Conservation (phyloP, 768 basidiomycete genomes). For the Fomitopsis pulvina region DNA sequence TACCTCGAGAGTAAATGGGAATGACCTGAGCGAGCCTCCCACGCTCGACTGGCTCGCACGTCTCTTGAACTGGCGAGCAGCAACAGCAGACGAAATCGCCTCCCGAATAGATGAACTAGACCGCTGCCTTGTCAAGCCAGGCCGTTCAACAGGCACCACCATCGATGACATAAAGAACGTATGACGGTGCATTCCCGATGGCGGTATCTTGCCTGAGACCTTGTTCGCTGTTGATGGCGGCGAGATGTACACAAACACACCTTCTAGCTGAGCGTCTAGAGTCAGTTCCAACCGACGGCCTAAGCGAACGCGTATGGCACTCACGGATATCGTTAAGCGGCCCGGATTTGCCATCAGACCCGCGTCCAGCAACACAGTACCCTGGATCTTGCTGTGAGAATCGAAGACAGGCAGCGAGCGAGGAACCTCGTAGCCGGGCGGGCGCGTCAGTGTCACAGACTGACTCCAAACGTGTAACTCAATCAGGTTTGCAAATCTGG, state of each 20-base stretch:
- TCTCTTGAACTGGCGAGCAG: constrained; percentile 11
- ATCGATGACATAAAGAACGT: constrained; percentile 20
- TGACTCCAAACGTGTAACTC: constrained; percentile 59
- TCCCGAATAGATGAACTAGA: constrained; percentile 20
- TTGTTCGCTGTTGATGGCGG: constrained; percentile 15
- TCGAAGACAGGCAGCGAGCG: constrained; percentile 46
- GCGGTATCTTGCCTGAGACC: constrained; percentile 10
- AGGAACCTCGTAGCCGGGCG: constrained; percentile 18
- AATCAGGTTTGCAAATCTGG: constrained; percentile 30
- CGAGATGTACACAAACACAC: constrained; percentile 43
- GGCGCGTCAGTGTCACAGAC: constrained; percentile 43
- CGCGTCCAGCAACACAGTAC: constrained; percentile 52
- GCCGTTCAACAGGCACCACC: constrained; percentile 9
- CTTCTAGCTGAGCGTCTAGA: constrained; percentile 46
- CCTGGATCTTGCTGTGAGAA: constrained; percentile 52
- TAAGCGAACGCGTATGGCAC: constrained; percentile 9
- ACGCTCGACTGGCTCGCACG: constrained; percentile 15
- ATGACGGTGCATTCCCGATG: constrained; percentile 19
- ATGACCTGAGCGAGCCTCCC: constrained; percentile 17
- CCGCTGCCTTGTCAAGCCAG: constrained; percentile 12
- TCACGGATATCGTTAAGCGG: constrained; percentile 50
- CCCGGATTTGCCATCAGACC: constrained; percentile 42
- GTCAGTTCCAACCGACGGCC: not conserved
- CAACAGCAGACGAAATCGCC: constrained; percentile 21
- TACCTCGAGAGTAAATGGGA: constrained; percentile 49